These are phyloP conservation scores for Emmonsiellopsis sp. DNA, from an alignment of 2,329 filamentous ascomycete species.

Conservation along the genomic window DNA sequence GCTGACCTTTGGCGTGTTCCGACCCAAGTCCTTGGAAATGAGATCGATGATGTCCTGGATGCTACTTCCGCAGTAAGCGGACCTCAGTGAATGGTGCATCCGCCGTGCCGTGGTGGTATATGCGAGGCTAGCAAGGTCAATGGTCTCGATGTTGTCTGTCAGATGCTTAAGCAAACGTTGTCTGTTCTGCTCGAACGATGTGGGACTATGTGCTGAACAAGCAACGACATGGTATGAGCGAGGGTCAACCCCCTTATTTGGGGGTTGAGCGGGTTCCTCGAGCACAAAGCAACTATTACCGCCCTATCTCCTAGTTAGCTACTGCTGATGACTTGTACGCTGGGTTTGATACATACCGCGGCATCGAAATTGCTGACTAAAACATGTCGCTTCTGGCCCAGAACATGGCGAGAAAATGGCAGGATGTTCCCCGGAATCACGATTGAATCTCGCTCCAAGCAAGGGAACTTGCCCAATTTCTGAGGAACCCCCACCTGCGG, in stretches of 20 bases:
- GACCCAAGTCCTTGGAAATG: background rate
- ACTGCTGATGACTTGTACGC: too few relatives aligned
- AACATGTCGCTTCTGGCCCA: too few relatives aligned
- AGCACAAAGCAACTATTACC: too few relatives aligned
- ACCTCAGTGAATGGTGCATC: constrained; percentile 33
- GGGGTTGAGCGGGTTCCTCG: too few relatives aligned
- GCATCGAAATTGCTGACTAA: too few relatives aligned
- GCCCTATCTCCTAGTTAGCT: too few relatives aligned
- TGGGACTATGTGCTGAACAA: constrained; percentile 43
- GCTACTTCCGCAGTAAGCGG: background rate
- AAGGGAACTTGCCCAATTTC: constrained; percentile 28
- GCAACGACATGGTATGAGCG: constrained; percentile 45
- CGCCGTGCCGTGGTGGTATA: constrained; percentile 55
- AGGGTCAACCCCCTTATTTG: constrained; percentile 33
- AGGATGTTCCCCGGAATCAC: background rate
- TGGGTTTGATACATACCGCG: too few relatives aligned
- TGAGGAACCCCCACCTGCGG: background rate
- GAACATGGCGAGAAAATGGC: background rate
- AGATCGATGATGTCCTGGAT: background rate
- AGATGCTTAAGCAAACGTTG: constrained; percentile 43
- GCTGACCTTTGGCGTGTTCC: background rate
- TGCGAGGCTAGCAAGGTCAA: constrained; percentile 42
- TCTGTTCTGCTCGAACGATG: constrained; percentile 39
- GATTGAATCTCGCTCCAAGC: constrained; percentile 19
- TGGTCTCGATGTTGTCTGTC: constrained; percentile 34